Evolutionary conservation across 768 basidiomycete species (phyloP).

Genomic region (Naganishia kalamii): DNA sequence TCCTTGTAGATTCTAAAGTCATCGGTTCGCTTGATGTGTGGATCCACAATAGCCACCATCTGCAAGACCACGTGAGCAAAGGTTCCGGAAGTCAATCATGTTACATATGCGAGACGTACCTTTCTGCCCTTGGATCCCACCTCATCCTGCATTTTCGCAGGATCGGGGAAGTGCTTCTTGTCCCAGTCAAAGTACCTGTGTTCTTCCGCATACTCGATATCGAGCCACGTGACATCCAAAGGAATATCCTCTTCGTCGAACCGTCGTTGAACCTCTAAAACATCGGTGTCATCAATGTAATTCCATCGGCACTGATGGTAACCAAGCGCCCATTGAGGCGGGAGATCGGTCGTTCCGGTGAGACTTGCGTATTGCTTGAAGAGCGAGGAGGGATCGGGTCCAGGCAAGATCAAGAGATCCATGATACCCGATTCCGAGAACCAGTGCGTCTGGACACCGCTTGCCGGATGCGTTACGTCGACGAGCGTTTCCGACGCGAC

Average conservation of each 20-base stretch:
- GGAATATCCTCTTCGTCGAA: slow-evolving; percentile 95
- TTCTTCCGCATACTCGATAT: slow-evolving; percentile 88
- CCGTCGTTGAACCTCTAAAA: slow-evolving; percentile 71
- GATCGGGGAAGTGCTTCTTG: slow-evolving; percentile 82
- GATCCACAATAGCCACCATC: slow-evolving; percentile 98
- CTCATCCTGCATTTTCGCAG: slow-evolving; percentile 83
- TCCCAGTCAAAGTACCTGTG: slow-evolving; percentile 99
- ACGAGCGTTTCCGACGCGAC: slow-evolving; percentile 91
- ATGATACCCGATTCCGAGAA: slow-evolving; percentile 94
- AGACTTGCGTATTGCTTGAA: slow-evolving; percentile 78
- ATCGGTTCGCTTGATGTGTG: slow-evolving; percentile 78
- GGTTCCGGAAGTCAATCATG: slow-evolving; percentile 6
- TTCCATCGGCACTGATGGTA: slow-evolving; percentile 99
- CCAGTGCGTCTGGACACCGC: slow-evolving; percentile 74
- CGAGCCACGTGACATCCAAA: slow-evolving; percentile 93
- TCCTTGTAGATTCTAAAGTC: slow-evolving; percentile 77
- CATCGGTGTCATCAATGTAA: slow-evolving; percentile 81
- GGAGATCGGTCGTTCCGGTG: slow-evolving; percentile 81
- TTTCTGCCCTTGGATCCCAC: slow-evolving; percentile 79
- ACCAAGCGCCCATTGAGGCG: slow-evolving; percentile 80
- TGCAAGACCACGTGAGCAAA: slow-evolving; percentile 42
- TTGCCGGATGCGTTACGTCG: slow-evolving; percentile 67
- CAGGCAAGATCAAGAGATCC: slow-evolving; percentile 87
- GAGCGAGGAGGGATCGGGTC: slow-evolving; percentile 72
- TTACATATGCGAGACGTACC: slow-evolving; percentile 50